Evolutionary conservation across 2,329 filamentous ascomycete species (phyloP).

Genomic region (Aspergillus spinulosporus): DNA sequence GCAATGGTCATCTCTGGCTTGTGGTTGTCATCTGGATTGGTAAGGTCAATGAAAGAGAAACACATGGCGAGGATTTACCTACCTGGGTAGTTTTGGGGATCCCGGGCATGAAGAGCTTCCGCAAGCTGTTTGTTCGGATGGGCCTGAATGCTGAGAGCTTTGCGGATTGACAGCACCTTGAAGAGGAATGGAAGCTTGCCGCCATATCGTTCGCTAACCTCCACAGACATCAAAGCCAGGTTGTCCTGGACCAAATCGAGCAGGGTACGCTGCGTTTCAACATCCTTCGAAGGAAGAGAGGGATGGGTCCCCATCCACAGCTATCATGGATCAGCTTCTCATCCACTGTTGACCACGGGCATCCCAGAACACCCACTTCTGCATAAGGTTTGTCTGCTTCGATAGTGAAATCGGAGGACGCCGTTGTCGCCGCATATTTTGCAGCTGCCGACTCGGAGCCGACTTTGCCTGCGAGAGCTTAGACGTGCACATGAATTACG

Average conservation of each 20-base stretch:
- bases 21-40: slow-evolving; percentile 80
- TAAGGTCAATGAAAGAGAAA: neutral
- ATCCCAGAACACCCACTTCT: slow-evolving; percentile 59
- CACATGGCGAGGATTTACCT: neutral
- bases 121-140: slow-evolving; percentile 95
- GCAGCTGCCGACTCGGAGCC: slow-evolving; percentile 85
- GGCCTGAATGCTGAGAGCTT: slow-evolving; percentile 94
- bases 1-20: slow-evolving; percentile 99
- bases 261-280: slow-evolving; percentile 78
- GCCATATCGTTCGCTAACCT: slow-evolving; percentile 73
- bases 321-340: slow-evolving; percentile 48
- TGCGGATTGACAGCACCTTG: slow-evolving; percentile 95
- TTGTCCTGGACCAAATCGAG: slow-evolving; percentile 88
- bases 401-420: slow-evolving; percentile 71
- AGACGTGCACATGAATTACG: slow-evolving; percentile 22
- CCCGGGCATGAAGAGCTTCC: slow-evolving; percentile 78
- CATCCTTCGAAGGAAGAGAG: slow-evolving; percentile 88
- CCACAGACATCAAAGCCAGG: slow-evolving; percentile 72
- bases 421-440: slow-evolving; percentile 85
- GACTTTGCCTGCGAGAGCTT: slow-evolving; percentile 67
- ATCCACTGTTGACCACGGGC: neutral
- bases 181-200: slow-evolving; percentile 91
- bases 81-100: slow-evolving; percentile 88
- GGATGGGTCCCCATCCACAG: slow-evolving; percentile 99
- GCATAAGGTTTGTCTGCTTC: slow-evolving; percentile 90